phyloP scores from a whole-genome alignment of 768 basidiomycete genomes.

The Mycena albidolilacea region DNA sequence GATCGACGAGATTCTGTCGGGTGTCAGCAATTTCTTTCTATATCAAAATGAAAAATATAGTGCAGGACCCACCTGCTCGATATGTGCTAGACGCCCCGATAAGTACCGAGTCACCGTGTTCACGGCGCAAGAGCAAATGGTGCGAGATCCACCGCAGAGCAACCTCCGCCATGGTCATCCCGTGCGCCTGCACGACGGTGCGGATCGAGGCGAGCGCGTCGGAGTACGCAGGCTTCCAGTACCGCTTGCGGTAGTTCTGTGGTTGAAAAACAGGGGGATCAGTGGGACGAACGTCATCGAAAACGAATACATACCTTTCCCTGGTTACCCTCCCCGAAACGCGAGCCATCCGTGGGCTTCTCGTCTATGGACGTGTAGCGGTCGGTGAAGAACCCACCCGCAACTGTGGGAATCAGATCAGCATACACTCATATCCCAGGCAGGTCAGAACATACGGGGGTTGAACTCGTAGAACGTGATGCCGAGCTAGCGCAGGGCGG shows the following conservation, averaged over 20 bases:
- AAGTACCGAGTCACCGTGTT: slow-evolving; percentile 17
- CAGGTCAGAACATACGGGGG: slow-evolving; percentile 52
- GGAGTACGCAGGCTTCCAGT: slow-evolving; percentile 70
- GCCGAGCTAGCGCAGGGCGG: slow-evolving; percentile 70
- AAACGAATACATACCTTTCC: slow-evolving; percentile 54
- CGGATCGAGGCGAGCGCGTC: slow-evolving; percentile 62
- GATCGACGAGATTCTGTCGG: slow-evolving; percentile 44
- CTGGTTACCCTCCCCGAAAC: slow-evolving; percentile 64
- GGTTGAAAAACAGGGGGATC: background rate
- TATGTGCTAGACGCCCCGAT: slow-evolving; percentile 14
- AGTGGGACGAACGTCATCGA: background rate
- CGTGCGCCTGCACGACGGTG: slow-evolving; percentile 59
- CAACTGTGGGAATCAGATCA: slow-evolving; percentile 35
- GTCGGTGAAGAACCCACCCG: slow-evolving; percentile 72
- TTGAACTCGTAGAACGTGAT: slow-evolving; percentile 71
- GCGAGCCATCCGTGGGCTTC: slow-evolving; percentile 62
- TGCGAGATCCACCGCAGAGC: slow-evolving; percentile 74
- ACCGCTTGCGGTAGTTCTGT: slow-evolving; percentile 47
- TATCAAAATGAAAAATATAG: too few relatives aligned
- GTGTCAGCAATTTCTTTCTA: background rate
- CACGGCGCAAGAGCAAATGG: slow-evolving; percentile 50
- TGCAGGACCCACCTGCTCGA: slow-evolving; percentile 6
- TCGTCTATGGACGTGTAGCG: slow-evolving; percentile 59
- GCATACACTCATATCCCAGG: background rate
- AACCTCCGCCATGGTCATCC: slow-evolving; percentile 65